These are phyloP conservation scores for Botryococcus braunii DNA, from an alignment of 163 green algal genomes.

Conservation along the genomic window DNA sequence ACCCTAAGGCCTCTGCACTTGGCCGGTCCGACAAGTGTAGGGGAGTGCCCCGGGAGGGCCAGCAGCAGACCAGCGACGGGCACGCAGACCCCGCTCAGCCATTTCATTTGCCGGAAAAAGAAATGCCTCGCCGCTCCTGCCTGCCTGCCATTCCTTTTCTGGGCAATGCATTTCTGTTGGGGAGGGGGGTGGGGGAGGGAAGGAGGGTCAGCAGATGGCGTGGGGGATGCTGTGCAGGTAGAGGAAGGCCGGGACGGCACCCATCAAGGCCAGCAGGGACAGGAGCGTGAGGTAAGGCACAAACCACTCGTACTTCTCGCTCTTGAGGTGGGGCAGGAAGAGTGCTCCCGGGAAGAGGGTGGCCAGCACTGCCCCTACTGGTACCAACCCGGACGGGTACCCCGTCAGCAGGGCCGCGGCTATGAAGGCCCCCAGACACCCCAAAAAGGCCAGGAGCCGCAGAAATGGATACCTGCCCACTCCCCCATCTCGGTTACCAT, in stretches of 20 bases:
- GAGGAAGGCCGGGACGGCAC: background rate
- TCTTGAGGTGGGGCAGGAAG: slow-evolving; percentile 18
- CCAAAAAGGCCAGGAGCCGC: background rate
- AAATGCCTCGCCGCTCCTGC: too few relatives aligned
- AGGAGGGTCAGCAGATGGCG: too few relatives aligned
- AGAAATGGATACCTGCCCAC: slow-evolving; percentile 12
- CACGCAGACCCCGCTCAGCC: too few relatives aligned
- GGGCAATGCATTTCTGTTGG: too few relatives aligned
- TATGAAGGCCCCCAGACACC: slow-evolving; percentile 4
- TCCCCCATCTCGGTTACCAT: background rate
- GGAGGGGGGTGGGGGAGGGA: too few relatives aligned
- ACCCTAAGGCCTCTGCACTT: too few relatives aligned
- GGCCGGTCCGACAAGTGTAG: too few relatives aligned
- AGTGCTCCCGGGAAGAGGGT: slow-evolving; percentile 12
- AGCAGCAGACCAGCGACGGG: too few relatives aligned
- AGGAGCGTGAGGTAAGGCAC: slow-evolving; percentile 5
- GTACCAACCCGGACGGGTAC: slow-evolving; percentile 9
- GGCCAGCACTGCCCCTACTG: slow-evolving; percentile 10
- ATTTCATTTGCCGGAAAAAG: too few relatives aligned
- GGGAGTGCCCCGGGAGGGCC: too few relatives aligned
- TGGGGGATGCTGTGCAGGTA: background rate
- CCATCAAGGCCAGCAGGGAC: background rate
- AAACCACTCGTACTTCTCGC: slow-evolving; percentile 23
- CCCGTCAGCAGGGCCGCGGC: slow-evolving; percentile 4
- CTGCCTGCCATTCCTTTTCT: too few relatives aligned